phyloP scores from a whole-genome alignment of 2,329 filamentous ascomycete species.

The Botrytis cinerea region DNA sequence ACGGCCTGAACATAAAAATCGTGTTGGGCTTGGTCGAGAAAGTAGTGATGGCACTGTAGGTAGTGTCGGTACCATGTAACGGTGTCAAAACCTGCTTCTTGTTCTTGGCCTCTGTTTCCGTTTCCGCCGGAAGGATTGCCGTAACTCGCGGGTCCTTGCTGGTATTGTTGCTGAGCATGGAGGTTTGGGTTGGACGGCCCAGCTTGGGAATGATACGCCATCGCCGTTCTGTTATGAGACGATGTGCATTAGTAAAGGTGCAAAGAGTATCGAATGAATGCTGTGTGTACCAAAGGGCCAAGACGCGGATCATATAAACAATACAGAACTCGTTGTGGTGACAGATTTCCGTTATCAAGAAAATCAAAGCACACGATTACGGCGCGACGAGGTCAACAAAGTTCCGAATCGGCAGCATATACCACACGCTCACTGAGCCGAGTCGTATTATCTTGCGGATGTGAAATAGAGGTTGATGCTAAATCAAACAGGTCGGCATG shows the following conservation, averaged over 20 bases:
- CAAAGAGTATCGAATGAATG: neutral
- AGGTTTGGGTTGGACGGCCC: constrained; percentile 22
- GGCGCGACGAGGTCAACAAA: neutral
- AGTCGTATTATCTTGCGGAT: neutral
- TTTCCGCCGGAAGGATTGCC: neutral
- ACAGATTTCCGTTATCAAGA: neutral
- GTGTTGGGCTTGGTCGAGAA: constrained; percentile 88
- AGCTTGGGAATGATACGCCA: constrained; percentile 25
- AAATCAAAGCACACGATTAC: neutral
- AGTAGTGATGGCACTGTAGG: constrained; percentile 86
- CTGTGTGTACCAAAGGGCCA: constrained; percentile 11
- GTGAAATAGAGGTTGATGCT: neutral
- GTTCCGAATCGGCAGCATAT: neutral
- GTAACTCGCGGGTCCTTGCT: constrained; percentile 11
- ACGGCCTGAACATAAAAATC: constrained; percentile 80
- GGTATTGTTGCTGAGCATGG: constrained; percentile 14
- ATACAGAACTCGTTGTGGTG: neutral
- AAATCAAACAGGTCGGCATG: constrained; percentile 7
- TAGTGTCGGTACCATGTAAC: constrained; percentile 93
- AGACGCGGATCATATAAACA: neutral
- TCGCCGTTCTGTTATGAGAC: constrained; percentile 19
- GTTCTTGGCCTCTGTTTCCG: constrained; percentile 7
- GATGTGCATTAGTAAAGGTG: constrained; percentile 14
- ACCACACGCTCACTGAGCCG: neutral
- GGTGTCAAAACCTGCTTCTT: constrained; percentile 62